Base-by-base conservation (phyloP, 306 rosid genomes). In the Cajanus cajan region DNA sequence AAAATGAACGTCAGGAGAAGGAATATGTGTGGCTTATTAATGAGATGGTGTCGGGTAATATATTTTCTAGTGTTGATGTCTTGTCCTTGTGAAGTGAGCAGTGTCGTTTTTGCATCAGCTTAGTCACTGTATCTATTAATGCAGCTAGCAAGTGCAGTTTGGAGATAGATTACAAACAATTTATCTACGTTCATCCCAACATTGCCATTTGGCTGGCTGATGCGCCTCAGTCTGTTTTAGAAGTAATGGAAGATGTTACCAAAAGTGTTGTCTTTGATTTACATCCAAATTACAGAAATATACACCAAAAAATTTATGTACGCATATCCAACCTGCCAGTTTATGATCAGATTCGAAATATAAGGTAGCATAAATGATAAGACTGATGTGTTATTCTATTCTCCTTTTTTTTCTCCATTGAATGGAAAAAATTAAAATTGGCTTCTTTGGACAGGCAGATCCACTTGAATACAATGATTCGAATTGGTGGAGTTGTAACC, bases 191-290 rank as follows among this genome's bases (percentile, higher is more conserved):
- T 37, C 99, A 93, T 82, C 99, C 99, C 81, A 95, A 95, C 85
- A 95, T 95, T 81, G 99, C 99, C 80, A 95, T 95, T 75, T 95
- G 99, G 99, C 85, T 95, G 79, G 99, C 99, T 51, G 99, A 95
- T 83, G 99, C 99, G 3, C 99, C 99, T 68, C 98, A 95, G 71
- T 88, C 99, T 39, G 97, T 95, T 80, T 80, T 95, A 62, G 99
- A 95, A 89, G 99, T 95, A 40, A 95, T 95, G 99, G 99, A 95
- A 85, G 99, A 95, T 74, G 98, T 95, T 78, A 97, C 99, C 31
- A 89, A 93, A 88, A 89, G 78, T 16, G 97, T 93, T 63, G 99
- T 95, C 78, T 95, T 95, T 79, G 90, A 87, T 8, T 73, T 95
- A 41, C 98, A 95, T 80, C 91, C 97, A 18, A 93, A 89, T 82